Percentiles rank a stretch among this genome's conserved stretches.
Conservation (phyloP, 108 stramenopile species). For the Nannochloropsis gaditana region DNA sequence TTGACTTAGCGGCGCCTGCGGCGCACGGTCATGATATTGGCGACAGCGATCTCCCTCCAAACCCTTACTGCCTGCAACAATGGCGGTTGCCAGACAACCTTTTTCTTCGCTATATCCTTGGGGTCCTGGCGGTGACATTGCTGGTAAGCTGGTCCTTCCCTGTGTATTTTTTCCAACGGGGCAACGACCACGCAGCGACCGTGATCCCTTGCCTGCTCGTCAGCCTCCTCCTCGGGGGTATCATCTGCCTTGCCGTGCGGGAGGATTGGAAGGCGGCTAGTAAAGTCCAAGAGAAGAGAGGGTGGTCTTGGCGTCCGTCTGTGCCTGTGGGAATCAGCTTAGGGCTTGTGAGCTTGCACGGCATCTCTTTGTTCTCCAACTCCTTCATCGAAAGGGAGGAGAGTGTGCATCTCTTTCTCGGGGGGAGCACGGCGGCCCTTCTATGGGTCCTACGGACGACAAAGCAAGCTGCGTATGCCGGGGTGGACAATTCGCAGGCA, state of each 20-base stretch:
- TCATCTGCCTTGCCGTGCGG: background rate
- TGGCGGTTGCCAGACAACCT: background rate
- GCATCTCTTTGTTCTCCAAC: conserved; percentile 40
- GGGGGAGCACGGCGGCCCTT: conserved; percentile 24
- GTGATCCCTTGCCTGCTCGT: background rate
- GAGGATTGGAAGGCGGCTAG: background rate
- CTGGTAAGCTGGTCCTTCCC: background rate
- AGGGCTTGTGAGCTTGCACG: conserved; percentile 26
- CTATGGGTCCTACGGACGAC: conserved; percentile 9
- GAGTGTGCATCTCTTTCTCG: conserved; percentile 35
- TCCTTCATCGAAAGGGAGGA: conserved; percentile 45
- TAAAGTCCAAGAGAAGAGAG: background rate
- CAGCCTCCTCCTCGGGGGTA: background rate
- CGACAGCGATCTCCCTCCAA: background rate
- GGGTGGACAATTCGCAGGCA: too few species aligned
- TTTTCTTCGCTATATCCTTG: background rate
- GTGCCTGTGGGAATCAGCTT: background rate
- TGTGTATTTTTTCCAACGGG: background rate
- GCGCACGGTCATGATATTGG: conserved; percentile 9
- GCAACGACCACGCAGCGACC: background rate
- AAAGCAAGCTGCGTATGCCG: too few species aligned
- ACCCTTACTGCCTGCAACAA: background rate
- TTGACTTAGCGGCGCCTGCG: background rate
- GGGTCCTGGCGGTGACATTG: background rate
- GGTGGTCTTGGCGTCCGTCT: background rate